These are phyloP conservation scores for Pezicula neosporulosa DNA, from an alignment of 2,329 filamentous ascomycete genomes.

Conservation along the genomic window DNA sequence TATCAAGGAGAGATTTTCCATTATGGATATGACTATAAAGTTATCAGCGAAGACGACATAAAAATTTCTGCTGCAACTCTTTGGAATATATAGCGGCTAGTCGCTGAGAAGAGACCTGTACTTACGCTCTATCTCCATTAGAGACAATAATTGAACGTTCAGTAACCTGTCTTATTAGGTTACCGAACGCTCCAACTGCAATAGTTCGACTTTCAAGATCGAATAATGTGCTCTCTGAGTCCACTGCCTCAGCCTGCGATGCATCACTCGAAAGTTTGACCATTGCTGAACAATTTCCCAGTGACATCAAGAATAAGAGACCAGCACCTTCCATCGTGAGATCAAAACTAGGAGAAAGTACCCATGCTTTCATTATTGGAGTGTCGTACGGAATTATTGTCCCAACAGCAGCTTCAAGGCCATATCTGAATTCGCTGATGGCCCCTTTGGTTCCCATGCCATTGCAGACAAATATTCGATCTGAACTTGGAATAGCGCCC, in stretches of 20 bases:
- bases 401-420: constrained; percentile 65
- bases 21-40: constrained; percentile 9
- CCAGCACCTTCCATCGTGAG: constrained; percentile 7
- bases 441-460: constrained; percentile 60
- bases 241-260: constrained; percentile 38
- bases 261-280: constrained; percentile 47
- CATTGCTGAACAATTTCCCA: constrained; percentile 23
- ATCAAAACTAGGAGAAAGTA: constrained; percentile 32
- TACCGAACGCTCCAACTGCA: constrained; percentile 34
- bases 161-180: constrained; percentile 51
- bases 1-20: constrained; percentile 8
- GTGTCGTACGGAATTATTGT: constrained; percentile 49
- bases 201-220: constrained; percentile 53
- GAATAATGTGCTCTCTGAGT: constrained; percentile 39
- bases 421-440: constrained; percentile 66
- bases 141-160: constrained; percentile 32
- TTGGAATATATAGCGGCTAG: neutral
- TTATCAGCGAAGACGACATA: constrained; percentile 3
- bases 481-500: constrained; percentile 32
- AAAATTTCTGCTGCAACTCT: neutral
- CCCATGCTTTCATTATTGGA: constrained; percentile 50
- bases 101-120: neutral
- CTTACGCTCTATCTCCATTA: constrained; percentile 14
- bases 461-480: constrained; percentile 64
- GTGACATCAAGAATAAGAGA: constrained; percentile 24